These are phyloP conservation scores for Nicotiana rustica DNA, from an alignment of 305 asterid genomes.

Conservation along the genomic window DNA sequence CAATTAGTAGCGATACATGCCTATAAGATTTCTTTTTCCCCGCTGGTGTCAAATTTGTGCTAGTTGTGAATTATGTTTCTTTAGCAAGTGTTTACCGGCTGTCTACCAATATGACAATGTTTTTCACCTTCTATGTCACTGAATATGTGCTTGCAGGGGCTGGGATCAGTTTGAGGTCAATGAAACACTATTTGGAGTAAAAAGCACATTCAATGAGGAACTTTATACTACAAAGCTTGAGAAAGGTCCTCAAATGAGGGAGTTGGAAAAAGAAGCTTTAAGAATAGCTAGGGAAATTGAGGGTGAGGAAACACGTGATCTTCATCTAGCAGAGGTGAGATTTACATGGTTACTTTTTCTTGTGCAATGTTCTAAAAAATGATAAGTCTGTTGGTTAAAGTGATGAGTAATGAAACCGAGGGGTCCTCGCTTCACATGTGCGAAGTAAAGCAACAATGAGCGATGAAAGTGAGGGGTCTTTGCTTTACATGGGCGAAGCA, in stretches of 20 bases:
- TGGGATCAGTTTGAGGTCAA: slow-evolving; percentile 98
- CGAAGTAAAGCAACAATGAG: background rate
- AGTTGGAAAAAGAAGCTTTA: slow-evolving; percentile 83
- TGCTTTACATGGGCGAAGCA: background rate
- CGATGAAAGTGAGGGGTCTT: background rate
- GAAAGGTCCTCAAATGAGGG: slow-evolving; percentile 89
- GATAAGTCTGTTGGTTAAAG: background rate
- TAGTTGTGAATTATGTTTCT: slow-evolving; percentile 15
- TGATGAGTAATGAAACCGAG: background rate
- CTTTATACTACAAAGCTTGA: slow-evolving; percentile 95
- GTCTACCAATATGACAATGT: background rate
- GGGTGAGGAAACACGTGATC: slow-evolving; percentile 93
- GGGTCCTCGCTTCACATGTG: background rate
- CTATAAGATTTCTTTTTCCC: background rate
- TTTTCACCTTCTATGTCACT: background rate
- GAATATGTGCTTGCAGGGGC: slow-evolving; percentile 59
- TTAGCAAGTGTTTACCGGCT: background rate
- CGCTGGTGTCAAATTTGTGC: slow-evolving; percentile 16
- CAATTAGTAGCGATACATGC: background rate
- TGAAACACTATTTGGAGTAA: slow-evolving; percentile 89
- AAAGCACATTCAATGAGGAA: slow-evolving; percentile 93
- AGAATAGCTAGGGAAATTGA: slow-evolving; percentile 94
- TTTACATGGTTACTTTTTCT: background rate
- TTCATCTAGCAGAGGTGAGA: slow-evolving; percentile 95
- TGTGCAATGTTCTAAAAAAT: background rate